A percentile compares a stretch with the other conserved stretches of the same genome.
phyloP scores from a whole-genome alignment of 805 yeast genomes.

The Candida germanica region DNA sequence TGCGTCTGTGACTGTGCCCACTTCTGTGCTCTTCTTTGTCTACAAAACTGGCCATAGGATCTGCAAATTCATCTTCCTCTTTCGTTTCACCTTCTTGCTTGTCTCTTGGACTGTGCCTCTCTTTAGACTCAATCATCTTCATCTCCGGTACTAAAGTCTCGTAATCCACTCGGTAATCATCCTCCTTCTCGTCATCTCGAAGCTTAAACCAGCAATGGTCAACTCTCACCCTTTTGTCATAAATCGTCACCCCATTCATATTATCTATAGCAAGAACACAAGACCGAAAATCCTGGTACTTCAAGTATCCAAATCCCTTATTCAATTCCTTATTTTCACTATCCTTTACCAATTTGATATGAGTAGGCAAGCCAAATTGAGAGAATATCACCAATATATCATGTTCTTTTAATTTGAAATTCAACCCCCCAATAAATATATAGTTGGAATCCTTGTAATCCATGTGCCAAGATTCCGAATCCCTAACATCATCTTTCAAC shows the following conservation, averaged over 20 bases:
- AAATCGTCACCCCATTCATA: slow-evolving; percentile 64
- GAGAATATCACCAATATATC: slow-evolving; percentile 79
- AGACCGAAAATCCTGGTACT: slow-evolving; percentile 78
- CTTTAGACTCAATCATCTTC: slow-evolving; percentile 5
- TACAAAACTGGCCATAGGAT: slow-evolving; percentile 28
- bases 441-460: slow-evolving; percentile 77
- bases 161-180: slow-evolving; percentile 34
- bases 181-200: slow-evolving; percentile 49
- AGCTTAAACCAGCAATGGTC: slow-evolving; percentile 70
- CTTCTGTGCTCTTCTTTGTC: slow-evolving; percentile 1
- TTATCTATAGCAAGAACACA: slow-evolving; percentile 87
- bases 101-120: neutral
- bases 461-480: slow-evolving; percentile 82
- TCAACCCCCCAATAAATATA: slow-evolving; percentile 72
- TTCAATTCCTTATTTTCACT: slow-evolving; percentile 48
- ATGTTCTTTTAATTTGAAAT: slow-evolving; percentile 62
- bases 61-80: slow-evolving; percentile 28
- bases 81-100: slow-evolving; percentile 1
- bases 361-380: slow-evolving; percentile 85
- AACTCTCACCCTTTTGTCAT: slow-evolving; percentile 51
- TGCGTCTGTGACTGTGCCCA: slow-evolving; percentile 5
- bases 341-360: slow-evolving; percentile 57
- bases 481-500: slow-evolving; percentile 54
- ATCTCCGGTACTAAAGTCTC: slow-evolving; percentile 14
- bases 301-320: slow-evolving; percentile 73